Evolutionary conservation across 2,329 filamentous ascomycete species (phyloP).

Genomic region (Colletotrichum limetticola): DNA sequence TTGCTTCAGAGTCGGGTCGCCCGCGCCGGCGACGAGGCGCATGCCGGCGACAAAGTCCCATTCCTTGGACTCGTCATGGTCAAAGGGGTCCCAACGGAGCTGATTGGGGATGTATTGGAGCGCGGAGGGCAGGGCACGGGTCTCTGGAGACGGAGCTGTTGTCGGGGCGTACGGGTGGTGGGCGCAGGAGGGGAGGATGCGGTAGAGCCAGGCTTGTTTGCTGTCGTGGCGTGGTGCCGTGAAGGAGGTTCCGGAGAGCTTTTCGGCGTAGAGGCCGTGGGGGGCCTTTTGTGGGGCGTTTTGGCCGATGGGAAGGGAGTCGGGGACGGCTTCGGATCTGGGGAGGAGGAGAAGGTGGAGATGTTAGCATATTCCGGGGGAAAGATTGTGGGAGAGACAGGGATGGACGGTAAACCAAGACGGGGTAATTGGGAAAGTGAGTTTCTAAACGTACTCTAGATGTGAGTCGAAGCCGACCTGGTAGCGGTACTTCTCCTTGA

Average conservation of each 20-base stretch:
- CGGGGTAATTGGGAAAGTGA: neutral
- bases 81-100: slow-evolving; percentile 82
- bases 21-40: slow-evolving; percentile 80
- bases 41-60: slow-evolving; percentile 67
- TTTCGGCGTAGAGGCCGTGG: slow-evolving; percentile 84
- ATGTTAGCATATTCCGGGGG: neutral
- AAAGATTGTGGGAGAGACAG: neutral
- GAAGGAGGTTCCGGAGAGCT: slow-evolving; percentile 78
- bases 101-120: slow-evolving; percentile 84
- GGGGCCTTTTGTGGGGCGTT: slow-evolving; percentile 87
- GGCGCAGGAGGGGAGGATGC: slow-evolving; percentile 72
- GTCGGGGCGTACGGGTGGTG: slow-evolving; percentile 66
- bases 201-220: slow-evolving; percentile 79
- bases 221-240: slow-evolving; percentile 76
- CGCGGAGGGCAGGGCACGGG: slow-evolving; percentile 45
- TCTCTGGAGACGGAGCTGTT: slow-evolving; percentile 41
- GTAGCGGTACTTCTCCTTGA: slow-evolving; percentile 74
- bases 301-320: slow-evolving; percentile 77
- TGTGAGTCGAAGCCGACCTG: slow-evolving; percentile 82
- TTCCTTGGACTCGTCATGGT: slow-evolving; percentile 68
- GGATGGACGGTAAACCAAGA: neutral
- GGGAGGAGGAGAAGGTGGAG: neutral
- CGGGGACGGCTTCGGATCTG: slow-evolving; percentile 81
- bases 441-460: slow-evolving; percentile 71
- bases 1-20: slow-evolving; percentile 81